These are phyloP conservation scores for Hyparrhenia diplandra DNA, from an alignment of 176 grass and related monocot genomes.

Conservation along the genomic window DNA sequence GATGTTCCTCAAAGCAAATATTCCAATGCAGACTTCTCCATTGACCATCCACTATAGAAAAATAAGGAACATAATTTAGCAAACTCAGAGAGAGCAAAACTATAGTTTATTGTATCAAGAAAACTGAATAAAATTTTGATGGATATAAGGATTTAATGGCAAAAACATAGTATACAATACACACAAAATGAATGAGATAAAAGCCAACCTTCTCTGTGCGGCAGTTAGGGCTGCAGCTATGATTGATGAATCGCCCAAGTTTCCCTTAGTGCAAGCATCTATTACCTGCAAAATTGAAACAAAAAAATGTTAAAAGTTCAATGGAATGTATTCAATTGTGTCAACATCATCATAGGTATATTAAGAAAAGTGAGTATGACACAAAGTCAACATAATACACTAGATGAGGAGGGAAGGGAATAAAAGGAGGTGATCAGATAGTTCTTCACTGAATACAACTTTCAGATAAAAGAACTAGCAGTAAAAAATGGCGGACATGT, in stretches of 20 bases:
- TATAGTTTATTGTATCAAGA: slow-evolving; percentile 15
- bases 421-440: slow-evolving; percentile 13
- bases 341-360: neutral
- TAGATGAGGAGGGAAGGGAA: slow-evolving; percentile 2
- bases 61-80: slow-evolving; percentile 13
- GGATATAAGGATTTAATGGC: neutral
- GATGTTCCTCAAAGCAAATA: slow-evolving; percentile 87
- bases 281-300: slow-evolving; percentile 70
- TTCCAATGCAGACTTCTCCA: slow-evolving; percentile 98
- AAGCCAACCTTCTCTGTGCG: slow-evolving; percentile 86
- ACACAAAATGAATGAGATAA: slow-evolving; percentile 18
- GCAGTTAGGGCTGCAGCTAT: slow-evolving; percentile 98
- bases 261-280: slow-evolving; percentile 97
- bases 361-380: slow-evolving; percentile 12
- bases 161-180: slow-evolving; percentile 13
- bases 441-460: neutral
- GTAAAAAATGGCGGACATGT: neutral
- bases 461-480: neutral
- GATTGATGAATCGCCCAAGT: slow-evolving; percentile 99
- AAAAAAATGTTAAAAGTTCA: slow-evolving; percentile 19
- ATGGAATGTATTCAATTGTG: slow-evolving; percentile 4
- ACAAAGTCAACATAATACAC: neutral
- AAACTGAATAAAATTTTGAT: slow-evolving; percentile 14
- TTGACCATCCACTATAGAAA: slow-evolving; percentile 91
- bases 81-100: slow-evolving; percentile 10